These are phyloP conservation scores for Alternaria ethzedia DNA, from an alignment of 2,329 filamentous ascomycete species.

Conservation along the genomic window DNA sequence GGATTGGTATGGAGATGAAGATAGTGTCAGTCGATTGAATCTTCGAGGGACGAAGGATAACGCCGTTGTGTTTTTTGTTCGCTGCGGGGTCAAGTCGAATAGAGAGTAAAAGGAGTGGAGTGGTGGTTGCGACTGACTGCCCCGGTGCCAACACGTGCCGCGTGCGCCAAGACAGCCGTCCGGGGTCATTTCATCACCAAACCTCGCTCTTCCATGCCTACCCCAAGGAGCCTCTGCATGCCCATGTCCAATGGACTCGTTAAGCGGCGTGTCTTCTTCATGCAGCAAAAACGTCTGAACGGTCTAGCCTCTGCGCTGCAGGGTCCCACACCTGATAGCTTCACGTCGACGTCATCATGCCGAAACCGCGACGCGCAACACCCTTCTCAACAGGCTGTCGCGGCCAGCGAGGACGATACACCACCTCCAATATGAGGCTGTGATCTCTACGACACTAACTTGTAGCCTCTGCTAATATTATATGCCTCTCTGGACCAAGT, in stretches of 20 bases:
- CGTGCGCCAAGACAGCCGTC: neutral
- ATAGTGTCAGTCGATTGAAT: neutral
- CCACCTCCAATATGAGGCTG: neutral
- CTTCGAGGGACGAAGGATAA: neutral
- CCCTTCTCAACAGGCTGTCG: neutral
- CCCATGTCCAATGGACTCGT: neutral
- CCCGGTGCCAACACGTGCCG: neutral
- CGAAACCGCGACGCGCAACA: neutral
- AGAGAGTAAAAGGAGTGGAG: neutral
- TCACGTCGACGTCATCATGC: constrained; percentile 5
- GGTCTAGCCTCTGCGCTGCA: neutral
- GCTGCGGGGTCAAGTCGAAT: neutral
- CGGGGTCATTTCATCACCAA: neutral
- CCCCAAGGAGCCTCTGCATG: neutral
- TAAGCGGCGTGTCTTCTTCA: neutral
- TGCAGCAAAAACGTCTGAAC: neutral
- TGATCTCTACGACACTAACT: neutral
- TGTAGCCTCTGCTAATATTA: neutral
- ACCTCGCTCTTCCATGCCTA: neutral
- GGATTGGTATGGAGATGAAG: neutral
- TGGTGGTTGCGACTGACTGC: neutral
- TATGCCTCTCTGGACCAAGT: neutral
- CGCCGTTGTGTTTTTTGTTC: neutral
- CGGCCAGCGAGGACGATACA: neutral
- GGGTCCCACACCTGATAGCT: neutral